phyloP scores from a whole-genome alignment of 1,284 basidiomycete species.

The Ustilago vetiveriae region DNA sequence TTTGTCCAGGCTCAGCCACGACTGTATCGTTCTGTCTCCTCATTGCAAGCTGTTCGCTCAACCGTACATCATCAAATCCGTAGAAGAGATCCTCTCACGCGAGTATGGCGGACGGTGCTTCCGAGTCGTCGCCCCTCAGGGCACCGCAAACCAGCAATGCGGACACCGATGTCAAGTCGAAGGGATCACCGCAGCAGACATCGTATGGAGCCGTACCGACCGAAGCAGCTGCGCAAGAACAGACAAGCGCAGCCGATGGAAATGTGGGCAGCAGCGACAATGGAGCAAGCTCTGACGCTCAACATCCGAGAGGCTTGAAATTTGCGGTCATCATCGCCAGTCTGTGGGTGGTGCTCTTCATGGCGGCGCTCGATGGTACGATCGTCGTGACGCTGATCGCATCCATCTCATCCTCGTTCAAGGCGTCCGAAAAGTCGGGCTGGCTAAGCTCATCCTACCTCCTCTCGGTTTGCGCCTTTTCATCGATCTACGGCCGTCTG shows the following conservation, averaged over 20 bases:
- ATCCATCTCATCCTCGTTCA: conserved; percentile 64
- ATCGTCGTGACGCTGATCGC: conserved; percentile 62
- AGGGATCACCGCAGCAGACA: background rate
- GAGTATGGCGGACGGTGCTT: conserved; percentile 19
- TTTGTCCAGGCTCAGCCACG: too few relatives aligned
- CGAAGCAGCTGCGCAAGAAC: background rate
- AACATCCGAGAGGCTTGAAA: conserved; percentile 34
- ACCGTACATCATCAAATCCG: too few relatives aligned
- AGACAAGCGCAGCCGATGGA: conserved; percentile 4
- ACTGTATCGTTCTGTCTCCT: too few relatives aligned
- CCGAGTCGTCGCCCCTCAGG: conserved; percentile 24
- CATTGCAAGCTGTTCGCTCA: too few relatives aligned
- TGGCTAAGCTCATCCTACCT: conserved; percentile 65
- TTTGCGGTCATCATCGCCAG: conserved; percentile 58
- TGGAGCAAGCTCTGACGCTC: background rate
- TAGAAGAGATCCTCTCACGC: too few relatives aligned
- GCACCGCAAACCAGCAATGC: background rate
- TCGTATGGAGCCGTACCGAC: conserved; percentile 12
- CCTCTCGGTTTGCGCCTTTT: conserved; percentile 63
- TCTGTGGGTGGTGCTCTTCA: conserved; percentile 63
- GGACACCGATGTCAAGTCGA: background rate
- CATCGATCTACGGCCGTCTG: conserved; percentile 61
- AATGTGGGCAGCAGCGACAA: background rate
- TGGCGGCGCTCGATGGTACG: conserved; percentile 63
- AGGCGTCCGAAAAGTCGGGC: conserved; percentile 58